These are phyloP conservation scores for Tardiomyces digboiensis DNA, from an alignment of 1,139 yeast species.

Conservation along the genomic window DNA sequence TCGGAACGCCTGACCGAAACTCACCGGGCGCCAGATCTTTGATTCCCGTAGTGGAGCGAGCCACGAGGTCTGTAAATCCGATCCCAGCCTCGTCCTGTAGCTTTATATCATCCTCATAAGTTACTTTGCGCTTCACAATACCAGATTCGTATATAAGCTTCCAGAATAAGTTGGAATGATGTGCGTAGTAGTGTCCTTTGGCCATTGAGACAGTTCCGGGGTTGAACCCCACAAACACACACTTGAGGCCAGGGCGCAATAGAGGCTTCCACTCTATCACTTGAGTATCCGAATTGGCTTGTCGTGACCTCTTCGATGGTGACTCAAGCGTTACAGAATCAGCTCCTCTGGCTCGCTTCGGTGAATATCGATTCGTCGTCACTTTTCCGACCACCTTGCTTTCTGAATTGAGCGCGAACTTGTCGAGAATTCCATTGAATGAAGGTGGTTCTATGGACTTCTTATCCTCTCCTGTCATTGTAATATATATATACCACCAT, in stretches of 20 bases:
- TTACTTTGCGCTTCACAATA: slow-evolving; percentile 29
- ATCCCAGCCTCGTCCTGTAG: slow-evolving; percentile 37
- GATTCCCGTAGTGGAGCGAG: slow-evolving; percentile 54
- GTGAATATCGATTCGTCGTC: not conserved
- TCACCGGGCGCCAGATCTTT: slow-evolving; percentile 44
- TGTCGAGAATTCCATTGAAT: not conserved
- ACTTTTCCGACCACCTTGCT: not conserved
- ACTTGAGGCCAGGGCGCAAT: slow-evolving; percentile 22
- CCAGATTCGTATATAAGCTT: slow-evolving; percentile 47
- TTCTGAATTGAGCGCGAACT: not conserved
- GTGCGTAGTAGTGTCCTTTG: slow-evolving; percentile 68
- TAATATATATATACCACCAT: too few relatives aligned
- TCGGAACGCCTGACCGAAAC: slow-evolving; percentile 46
- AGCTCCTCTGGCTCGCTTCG: not conserved
- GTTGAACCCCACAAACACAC: slow-evolving; percentile 64
- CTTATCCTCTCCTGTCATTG: not conserved
- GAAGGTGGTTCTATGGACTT: not conserved
- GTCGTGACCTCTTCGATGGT: not conserved
- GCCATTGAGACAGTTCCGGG: slow-evolving; percentile 62
- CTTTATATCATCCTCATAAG: slow-evolving; percentile 34
- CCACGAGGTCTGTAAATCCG: slow-evolving; percentile 67
- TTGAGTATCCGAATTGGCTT: not conserved
- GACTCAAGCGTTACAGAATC: not conserved
- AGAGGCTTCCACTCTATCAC: slow-evolving; percentile 7
- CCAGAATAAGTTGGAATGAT: slow-evolving; percentile 64